A percentile compares a stretch with the other conserved stretches of the same genome.
Evolutionary conservation across 148 eudicot genomes (phyloP).

Genomic region (Rhododendron molle): DNA sequence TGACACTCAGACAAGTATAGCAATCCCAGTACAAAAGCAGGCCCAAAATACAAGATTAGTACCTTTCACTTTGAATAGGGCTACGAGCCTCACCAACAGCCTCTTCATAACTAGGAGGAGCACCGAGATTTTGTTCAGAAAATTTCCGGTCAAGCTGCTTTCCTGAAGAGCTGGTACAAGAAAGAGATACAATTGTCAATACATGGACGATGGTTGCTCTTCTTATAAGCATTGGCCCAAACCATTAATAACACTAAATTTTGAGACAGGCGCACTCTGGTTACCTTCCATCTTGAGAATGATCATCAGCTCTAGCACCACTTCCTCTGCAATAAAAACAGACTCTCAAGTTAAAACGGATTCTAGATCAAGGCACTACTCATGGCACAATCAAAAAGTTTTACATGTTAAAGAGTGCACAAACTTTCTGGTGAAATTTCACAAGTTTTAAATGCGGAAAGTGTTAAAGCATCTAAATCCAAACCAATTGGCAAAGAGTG

Average conservation of each 20-base stretch:
- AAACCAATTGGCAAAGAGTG: too few relatives aligned
- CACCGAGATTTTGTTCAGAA: slow-evolving; percentile 71
- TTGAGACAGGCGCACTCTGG: background rate
- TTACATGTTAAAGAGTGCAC: background rate
- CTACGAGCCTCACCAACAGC: slow-evolving; percentile 68
- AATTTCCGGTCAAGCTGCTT: slow-evolving; percentile 54
- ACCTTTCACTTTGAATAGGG: slow-evolving; percentile 72
- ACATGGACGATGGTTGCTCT: background rate
- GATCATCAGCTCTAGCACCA: slow-evolving; percentile 61
- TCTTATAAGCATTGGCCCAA: background rate
- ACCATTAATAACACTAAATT: slow-evolving; percentile 2
- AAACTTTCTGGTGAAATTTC: slow-evolving; percentile 1
- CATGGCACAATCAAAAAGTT: background rate
- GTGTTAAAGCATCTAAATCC: too few relatives aligned
- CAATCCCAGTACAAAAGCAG: slow-evolving; percentile 6
- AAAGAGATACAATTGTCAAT: background rate
- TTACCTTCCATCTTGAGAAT: slow-evolving; percentile 67
- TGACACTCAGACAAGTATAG: background rate
- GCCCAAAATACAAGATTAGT: slow-evolving; percentile 5
- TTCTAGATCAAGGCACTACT: background rate
- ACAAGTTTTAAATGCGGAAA: background rate
- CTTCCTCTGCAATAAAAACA: slow-evolving; percentile 60
- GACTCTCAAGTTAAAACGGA: slow-evolving; percentile 8
- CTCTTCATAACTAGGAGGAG: slow-evolving; percentile 94
- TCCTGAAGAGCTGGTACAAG: slow-evolving; percentile 20